These are phyloP conservation scores for Chenopodium suecicum DNA, from an alignment of 148 eudicot genomes.

Conservation along the genomic window DNA sequence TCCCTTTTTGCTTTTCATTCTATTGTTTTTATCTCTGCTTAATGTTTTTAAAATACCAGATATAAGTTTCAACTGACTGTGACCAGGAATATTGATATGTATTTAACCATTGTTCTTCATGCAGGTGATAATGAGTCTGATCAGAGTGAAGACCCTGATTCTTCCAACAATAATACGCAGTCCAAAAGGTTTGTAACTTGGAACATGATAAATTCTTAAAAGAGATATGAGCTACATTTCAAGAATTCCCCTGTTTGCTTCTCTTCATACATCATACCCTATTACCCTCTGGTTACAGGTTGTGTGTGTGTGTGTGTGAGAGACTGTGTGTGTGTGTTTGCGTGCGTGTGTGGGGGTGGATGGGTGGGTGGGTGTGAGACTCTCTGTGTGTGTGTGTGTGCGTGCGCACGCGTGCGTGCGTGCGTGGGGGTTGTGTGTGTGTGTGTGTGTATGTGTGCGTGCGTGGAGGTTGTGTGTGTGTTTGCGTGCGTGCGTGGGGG, in stretches of 20 bases:
- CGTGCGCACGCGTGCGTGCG: too few relatives aligned
- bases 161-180: conserved; percentile 37
- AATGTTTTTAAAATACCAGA: not conserved
- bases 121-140: conserved; percentile 69
- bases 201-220: not conserved
- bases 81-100: not conserved
- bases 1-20: not conserved
- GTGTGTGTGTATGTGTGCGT: too few relatives aligned
- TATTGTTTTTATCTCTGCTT: not conserved
- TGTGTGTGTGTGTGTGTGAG: not conserved
- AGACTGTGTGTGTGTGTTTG: too few relatives aligned
- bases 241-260: not conserved
- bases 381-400: too few relatives aligned
- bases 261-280: not conserved
- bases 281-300: too few relatives aligned
- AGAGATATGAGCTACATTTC: not conserved
- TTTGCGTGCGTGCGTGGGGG: too few relatives aligned
- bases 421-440: too few relatives aligned
- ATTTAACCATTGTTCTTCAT: conserved; percentile 20
- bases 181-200: conserved; percentile 45
- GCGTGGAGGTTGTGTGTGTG: too few relatives aligned
- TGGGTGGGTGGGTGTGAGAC: too few relatives aligned
- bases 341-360: too few relatives aligned
- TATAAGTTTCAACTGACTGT: not conserved
- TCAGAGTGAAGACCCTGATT: conserved; percentile 31